These are phyloP conservation scores for Inonotus obliquus DNA, from an alignment of 1,284 basidiomycete genomes.

Conservation along the genomic window DNA sequence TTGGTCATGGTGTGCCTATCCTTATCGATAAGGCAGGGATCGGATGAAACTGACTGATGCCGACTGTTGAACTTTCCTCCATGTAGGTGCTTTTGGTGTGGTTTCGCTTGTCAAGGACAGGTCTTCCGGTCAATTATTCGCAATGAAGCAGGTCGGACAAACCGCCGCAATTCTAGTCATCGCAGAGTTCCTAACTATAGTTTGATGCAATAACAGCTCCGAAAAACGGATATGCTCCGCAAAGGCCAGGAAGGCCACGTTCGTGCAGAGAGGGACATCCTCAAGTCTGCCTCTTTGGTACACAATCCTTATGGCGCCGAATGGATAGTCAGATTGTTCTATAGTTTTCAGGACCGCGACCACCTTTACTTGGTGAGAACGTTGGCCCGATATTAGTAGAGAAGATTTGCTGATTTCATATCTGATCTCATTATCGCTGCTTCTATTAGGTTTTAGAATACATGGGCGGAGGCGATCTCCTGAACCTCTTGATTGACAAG, in stretches of 20 bases:
- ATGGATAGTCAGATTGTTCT: slow-evolving; percentile 93
- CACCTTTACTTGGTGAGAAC: slow-evolving; percentile 84
- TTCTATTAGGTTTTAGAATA: slow-evolving; percentile 76
- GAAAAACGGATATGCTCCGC: slow-evolving; percentile 94
- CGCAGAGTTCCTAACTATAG: slow-evolving; percentile 17
- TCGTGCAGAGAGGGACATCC: slow-evolving; percentile 84
- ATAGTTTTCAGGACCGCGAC: slow-evolving; percentile 90
- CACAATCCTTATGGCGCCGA: slow-evolving; percentile 67
- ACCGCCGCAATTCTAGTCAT: slow-evolving; percentile 21
- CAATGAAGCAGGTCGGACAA: slow-evolving; percentile 87
- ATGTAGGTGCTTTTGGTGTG: slow-evolving; percentile 87
- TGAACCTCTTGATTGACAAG: slow-evolving; percentile 91
- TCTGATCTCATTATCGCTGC: slow-evolving; percentile 35
- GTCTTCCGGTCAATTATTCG: slow-evolving; percentile 76
- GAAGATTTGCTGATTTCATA: slow-evolving; percentile 57
- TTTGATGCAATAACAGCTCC: slow-evolving; percentile 49
- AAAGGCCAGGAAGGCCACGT: slow-evolving; percentile 98
- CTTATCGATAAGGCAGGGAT: slow-evolving; percentile 7
- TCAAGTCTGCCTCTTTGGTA: slow-evolving; percentile 75
- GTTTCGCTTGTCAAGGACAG: slow-evolving; percentile 88
- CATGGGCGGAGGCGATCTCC: slow-evolving; percentile 94
- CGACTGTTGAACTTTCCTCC: slow-evolving; percentile 10
- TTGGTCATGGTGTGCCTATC: slow-evolving; percentile 76
- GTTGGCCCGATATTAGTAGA: slow-evolving; percentile 24
- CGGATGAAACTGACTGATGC: slow-evolving; percentile 21